Evolutionary conservation across 116 monocot genomes (phyloP).

Genomic region (Trichopus zeylanicus): DNA sequence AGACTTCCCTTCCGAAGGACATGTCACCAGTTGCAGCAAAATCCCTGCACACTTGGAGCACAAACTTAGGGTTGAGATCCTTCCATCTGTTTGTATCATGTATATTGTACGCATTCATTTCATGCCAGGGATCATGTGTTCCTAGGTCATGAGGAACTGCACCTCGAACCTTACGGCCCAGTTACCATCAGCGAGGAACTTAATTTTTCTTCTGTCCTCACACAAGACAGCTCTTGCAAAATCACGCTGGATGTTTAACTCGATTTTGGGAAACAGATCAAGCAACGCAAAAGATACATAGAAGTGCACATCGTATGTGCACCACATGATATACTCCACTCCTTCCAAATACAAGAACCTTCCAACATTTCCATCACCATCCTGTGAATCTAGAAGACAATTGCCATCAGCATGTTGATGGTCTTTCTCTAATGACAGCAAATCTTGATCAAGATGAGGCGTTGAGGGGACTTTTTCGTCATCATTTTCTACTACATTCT

Average conservation of each 20-base stretch:
- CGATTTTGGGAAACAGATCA: slow-evolving; percentile 91
- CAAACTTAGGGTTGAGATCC: slow-evolving; percentile 98
- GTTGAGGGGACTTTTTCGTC: slow-evolving; percentile 14
- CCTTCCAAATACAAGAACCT: slow-evolving; percentile 95
- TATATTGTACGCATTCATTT: slow-evolving; percentile 98
- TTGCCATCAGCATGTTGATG: neutral
- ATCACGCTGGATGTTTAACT: slow-evolving; percentile 85
- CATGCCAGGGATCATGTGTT: slow-evolving; percentile 95
- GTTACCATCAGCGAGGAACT: slow-evolving; percentile 85
- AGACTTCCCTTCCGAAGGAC: slow-evolving; percentile 81
- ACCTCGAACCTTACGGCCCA: slow-evolving; percentile 85
- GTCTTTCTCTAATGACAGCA: slow-evolving; percentile 9
- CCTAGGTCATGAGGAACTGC: slow-evolving; percentile 97
- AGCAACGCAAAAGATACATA: slow-evolving; percentile 97
- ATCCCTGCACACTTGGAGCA: slow-evolving; percentile 95
- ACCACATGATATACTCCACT: slow-evolving; percentile 97
- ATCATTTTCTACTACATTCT: slow-evolving; percentile 13
- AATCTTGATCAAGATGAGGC: slow-evolving; percentile 13
- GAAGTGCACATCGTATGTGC: slow-evolving; percentile 97
- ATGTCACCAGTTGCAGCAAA: slow-evolving; percentile 96
- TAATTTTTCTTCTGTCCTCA: slow-evolving; percentile 78
- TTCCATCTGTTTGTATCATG: slow-evolving; percentile 98
- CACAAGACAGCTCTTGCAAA: slow-evolving; percentile 79
- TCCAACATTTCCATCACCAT: slow-evolving; percentile 59
- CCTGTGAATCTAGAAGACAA: slow-evolving; percentile 5